Evolutionary conservation across 768 basidiomycete genomes (phyloP).

Genomic region (Mycena vitilis): DNA sequence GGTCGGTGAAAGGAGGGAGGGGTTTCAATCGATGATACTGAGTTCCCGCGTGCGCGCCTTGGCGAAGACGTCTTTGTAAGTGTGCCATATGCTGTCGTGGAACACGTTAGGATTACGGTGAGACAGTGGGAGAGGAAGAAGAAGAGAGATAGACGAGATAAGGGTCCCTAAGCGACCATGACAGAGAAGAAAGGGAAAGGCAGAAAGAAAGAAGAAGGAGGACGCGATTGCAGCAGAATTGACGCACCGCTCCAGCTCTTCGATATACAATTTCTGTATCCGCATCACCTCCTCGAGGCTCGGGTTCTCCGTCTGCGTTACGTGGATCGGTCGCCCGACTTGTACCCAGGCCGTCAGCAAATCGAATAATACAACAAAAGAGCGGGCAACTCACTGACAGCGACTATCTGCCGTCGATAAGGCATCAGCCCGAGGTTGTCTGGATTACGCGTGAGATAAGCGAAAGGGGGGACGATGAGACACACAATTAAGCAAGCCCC

Average conservation of each 20-base stretch:
- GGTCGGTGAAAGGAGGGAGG: too few relatives aligned
- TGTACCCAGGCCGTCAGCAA: conserved; percentile 3
- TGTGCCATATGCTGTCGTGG: conserved; percentile 87
- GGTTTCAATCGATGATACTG: conserved; percentile 74
- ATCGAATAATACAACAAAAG: background rate
- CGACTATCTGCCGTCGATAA: conserved; percentile 94
- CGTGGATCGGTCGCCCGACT: conserved; percentile 93
- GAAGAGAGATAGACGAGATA: too few relatives aligned
- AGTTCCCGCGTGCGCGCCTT: conserved; percentile 82
- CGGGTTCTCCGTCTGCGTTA: conserved; percentile 81
- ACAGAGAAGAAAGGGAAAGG: background rate
- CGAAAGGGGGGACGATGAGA: background rate
- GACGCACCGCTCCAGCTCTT: conserved; percentile 42
- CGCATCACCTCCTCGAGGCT: conserved; percentile 82
- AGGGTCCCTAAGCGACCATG: background rate
- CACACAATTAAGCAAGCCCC: conserved; percentile 93
- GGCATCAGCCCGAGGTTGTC: conserved; percentile 97
- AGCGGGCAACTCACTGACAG: conserved; percentile 81
- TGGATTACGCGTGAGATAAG: conserved; percentile 41
- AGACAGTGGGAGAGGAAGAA: too few relatives aligned
- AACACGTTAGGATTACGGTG: background rate
- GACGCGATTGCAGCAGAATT: background rate
- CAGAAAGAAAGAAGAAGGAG: background rate
- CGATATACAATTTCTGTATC: conserved; percentile 89
- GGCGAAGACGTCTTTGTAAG: conserved; percentile 95